These are phyloP conservation scores for Macroventuria anomochaeta DNA, from an alignment of 2,329 filamentous ascomycete genomes.

Conservation along the genomic window DNA sequence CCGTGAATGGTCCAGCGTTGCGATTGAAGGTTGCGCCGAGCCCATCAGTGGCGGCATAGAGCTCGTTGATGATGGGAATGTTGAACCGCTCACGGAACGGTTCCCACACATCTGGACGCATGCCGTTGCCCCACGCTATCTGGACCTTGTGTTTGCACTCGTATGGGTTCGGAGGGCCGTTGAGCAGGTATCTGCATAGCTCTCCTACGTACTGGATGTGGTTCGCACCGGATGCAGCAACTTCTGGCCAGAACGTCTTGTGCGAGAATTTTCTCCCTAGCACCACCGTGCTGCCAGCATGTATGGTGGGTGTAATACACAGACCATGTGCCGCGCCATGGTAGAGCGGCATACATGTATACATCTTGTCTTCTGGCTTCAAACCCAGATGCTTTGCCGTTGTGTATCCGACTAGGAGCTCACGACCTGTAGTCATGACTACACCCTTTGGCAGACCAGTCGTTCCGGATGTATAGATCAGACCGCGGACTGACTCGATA, in stretches of 20 bases:
- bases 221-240: conserved; percentile 37
- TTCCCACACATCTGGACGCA: conserved; percentile 52
- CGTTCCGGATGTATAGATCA: conserved; percentile 48
- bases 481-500: conserved; percentile 35
- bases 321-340: conserved; percentile 45
- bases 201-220: conserved; percentile 50
- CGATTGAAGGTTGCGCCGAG: conserved; percentile 42
- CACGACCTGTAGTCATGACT: conserved; percentile 34
- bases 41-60: conserved; percentile 51
- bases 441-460: conserved; percentile 47
- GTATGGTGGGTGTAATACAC: conserved; percentile 37
- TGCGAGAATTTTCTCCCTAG: conserved; percentile 44
- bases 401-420: conserved; percentile 34
- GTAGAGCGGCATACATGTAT: conserved; percentile 50
- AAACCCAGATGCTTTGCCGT: conserved; percentile 35
- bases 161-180: conserved; percentile 39
- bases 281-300: conserved; percentile 42
- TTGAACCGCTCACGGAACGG: conserved; percentile 49
- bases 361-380: conserved; percentile 40
- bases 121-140: conserved; percentile 51
- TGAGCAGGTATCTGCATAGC: conserved; percentile 46
- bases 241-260: conserved; percentile 49
- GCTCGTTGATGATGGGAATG: conserved; percentile 49
- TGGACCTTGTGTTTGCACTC: conserved; percentile 43
- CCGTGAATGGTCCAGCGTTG: conserved; percentile 45